Evolutionary conservation across 2,329 filamentous ascomycete genomes (phyloP), one percentile per base, ranked within the genome.

Genomic region (Hymenoscyphus fructigenus): DNA sequence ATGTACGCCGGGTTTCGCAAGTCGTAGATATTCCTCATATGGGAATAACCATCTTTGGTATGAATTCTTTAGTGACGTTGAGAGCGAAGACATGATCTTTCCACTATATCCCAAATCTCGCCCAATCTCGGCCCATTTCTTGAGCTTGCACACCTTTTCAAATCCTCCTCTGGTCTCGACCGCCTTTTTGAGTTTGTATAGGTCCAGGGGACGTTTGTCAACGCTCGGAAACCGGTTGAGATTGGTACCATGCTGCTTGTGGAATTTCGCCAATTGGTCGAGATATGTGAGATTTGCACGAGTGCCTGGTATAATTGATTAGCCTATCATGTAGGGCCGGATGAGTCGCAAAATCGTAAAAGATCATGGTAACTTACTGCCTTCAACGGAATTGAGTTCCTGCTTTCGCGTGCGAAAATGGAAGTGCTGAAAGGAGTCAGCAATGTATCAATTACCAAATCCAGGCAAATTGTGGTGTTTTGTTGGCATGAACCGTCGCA

Each of bases 51-150:
- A 99, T 79, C 94, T 89, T 76, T 97, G 93, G 73, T 96, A 99
- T 0, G 95, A 98, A 77, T 99, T 99, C 77, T 98, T 99, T 53
- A 99, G 84, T 5, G 95, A 98, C 0, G 95, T 99, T 5, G 95
- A 99, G 57, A 99, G 81, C 9, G 95, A 98, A 2, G 94, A 98
- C 95, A 99, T 99, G 68, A 99, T 99, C 81, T 99, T 99, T 75
- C 95, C 95, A 75, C 94, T 98, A 79, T 99, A 99, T 62, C 95
- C 95, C 58, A 99, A 81, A 76, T 98, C 95, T 74, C 95, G 88
- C 38, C 95, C 95, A 72, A 99, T 98, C 78, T 99, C 95, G 17
- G 95, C 95, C 95, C 95, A 99, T 80, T 98, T 98, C 80, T 99
- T 99, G 63, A 90, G 85, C 78, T 97, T 97, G 84, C 95, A 99